phyloP scores from a whole-genome alignment of 208 protist genomes.

The Leishmania tropica region DNA sequence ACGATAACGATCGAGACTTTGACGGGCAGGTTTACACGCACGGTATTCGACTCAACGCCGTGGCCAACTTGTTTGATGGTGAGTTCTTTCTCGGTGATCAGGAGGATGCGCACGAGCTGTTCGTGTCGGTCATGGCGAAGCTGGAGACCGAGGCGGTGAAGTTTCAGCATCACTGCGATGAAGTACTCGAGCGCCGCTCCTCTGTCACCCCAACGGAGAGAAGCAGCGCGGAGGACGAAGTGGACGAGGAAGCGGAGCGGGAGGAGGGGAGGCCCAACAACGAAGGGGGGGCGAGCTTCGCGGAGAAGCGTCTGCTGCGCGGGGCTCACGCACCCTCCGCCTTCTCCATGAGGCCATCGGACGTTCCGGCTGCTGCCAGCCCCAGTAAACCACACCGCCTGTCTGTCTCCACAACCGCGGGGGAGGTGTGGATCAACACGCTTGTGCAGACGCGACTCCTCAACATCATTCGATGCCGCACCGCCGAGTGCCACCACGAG shows the following conservation, averaged over 20 bases:
- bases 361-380: not conserved
- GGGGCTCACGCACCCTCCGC: not conserved
- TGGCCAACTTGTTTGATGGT: constrained; percentile 39
- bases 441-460: constrained; percentile 67
- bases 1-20: constrained; percentile 23
- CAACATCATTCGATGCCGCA: constrained; percentile 81
- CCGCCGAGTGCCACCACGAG: constrained; percentile 60
- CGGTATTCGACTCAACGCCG: constrained; percentile 24
- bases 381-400: not conserved
- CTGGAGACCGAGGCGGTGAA: constrained; percentile 70
- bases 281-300: not conserved
- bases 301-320: not conserved
- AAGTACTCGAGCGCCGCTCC: constrained; percentile 3
- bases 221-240: not conserved
- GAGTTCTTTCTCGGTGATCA: constrained; percentile 80
- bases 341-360: not conserved
- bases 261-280: not conserved
- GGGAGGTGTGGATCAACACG: constrained; percentile 65
- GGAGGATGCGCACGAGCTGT: constrained; percentile 87
- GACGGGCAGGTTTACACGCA: constrained; percentile 26
- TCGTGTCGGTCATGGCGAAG: constrained; percentile 58
- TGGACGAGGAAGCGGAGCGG: not conserved
- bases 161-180: constrained; percentile 34
- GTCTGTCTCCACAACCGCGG: constrained; percentile 18
- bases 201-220: not conserved